Conservation (phyloP, 352 stramenopile genomes). For the Phytophthora hybrid region DNA sequence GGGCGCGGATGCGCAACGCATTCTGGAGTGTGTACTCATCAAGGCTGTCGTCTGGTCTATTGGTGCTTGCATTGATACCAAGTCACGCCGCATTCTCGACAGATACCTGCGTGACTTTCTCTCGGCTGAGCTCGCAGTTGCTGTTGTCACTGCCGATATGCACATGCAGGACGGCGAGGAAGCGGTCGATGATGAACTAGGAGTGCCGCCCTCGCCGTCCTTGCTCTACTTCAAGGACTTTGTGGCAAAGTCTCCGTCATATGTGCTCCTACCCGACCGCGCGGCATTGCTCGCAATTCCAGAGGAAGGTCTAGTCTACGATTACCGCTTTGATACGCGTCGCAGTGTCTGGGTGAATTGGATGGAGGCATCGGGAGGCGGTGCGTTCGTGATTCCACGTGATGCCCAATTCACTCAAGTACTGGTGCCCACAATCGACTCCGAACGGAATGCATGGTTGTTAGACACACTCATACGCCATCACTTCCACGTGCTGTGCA, state of each 20-base stretch:
- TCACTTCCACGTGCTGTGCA: conserved; percentile 93
- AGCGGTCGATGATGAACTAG: conserved; percentile 36
- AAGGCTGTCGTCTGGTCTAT: conserved; percentile 92
- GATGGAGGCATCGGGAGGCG: conserved; percentile 58
- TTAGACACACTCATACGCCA: conserved; percentile 89
- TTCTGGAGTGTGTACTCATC: conserved; percentile 90
- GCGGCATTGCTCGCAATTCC: conserved; percentile 55
- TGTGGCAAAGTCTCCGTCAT: conserved; percentile 83
- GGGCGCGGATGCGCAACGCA: conserved; percentile 70
- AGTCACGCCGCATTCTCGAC: conserved; percentile 87
- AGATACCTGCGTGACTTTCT: conserved; percentile 84
- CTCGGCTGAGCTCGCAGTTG: conserved; percentile 39
- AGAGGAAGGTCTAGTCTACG: conserved; percentile 86
- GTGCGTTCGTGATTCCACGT: conserved; percentile 66
- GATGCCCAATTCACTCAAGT: conserved; percentile 90
- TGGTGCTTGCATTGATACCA: conserved; percentile 91
- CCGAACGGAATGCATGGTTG: conserved; percentile 92
- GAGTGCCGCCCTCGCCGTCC: conserved; percentile 37
- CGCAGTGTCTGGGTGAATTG: conserved; percentile 83
- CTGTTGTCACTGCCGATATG: conserved; percentile 24
- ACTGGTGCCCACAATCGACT: conserved; percentile 94
- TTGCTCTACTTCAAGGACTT: conserved; percentile 84
- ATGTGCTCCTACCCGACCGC: conserved; percentile 49
- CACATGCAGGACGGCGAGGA: conserved; percentile 12
- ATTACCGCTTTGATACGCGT: conserved; percentile 92